Percentiles rank a stretch among this genome's conserved stretches.
These are phyloP conservation scores for Euryodendron excelsum DNA, from an alignment of 148 eudicot species.

Conservation along the genomic window DNA sequence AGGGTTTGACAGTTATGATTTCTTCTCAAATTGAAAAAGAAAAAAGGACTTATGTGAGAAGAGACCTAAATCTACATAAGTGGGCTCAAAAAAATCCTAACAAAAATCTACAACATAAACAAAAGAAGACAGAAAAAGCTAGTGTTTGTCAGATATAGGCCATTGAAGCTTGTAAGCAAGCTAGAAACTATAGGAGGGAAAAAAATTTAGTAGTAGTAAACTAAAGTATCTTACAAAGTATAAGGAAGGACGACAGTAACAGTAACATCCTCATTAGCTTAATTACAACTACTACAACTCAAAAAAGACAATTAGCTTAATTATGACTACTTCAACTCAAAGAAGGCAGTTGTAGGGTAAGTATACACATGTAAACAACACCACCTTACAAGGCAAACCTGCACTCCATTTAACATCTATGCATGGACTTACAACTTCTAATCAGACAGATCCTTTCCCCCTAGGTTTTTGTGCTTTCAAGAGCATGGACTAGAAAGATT, in stretches of 20 bases:
- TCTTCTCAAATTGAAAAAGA: not conserved
- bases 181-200: slow-evolving; percentile 1
- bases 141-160: not conserved
- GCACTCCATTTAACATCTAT: not conserved
- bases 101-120: not conserved
- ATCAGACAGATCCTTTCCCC: not conserved
- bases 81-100: not conserved
- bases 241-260: not conserved
- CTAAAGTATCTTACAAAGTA: not conserved
- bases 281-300: not conserved
- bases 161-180: not conserved
- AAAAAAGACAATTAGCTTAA: not conserved
- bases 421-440: not conserved
- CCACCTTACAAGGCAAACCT: not conserved
- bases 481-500: not conserved
- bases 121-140: not conserved
- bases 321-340: not conserved
- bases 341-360: not conserved
- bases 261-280: not conserved
- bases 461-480: not conserved
- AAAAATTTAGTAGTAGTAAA: not conserved
- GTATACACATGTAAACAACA: not conserved
- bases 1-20: not conserved
- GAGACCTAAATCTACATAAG: not conserved
- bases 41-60: not conserved